Percentiles rank a stretch among this genome's conserved stretches.
Conservation (phyloP, 352 stramenopile species). For the Phytophthora sp. region DNA sequence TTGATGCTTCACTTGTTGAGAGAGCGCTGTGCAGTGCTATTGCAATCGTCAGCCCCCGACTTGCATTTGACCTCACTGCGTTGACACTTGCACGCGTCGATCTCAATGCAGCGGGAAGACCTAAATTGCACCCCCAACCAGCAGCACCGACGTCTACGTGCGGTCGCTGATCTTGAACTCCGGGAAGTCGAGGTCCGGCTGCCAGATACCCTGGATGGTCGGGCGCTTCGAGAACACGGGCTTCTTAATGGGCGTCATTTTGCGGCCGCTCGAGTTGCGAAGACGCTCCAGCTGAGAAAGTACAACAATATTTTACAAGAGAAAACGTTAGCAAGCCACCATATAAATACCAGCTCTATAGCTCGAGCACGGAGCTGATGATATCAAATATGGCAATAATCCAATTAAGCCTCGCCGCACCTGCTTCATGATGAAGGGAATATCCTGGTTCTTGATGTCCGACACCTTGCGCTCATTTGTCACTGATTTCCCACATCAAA, state of each 20-base stretch:
- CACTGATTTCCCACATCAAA: slow-evolving; percentile 42
- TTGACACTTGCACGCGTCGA: not conserved
- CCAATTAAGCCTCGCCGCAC: too few relatives aligned
- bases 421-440: slow-evolving; percentile 82
- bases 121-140: not conserved
- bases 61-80: not conserved
- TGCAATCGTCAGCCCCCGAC: slow-evolving; percentile 6
- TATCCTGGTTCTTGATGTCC: slow-evolving; percentile 91
- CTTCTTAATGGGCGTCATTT: slow-evolving; percentile 90
- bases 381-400: not conserved
- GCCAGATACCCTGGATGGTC: slow-evolving; percentile 88
- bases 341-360: too few relatives aligned
- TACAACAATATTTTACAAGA: not conserved
- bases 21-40: slow-evolving; percentile 10
- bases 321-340: not conserved
- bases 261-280: slow-evolving; percentile 86
- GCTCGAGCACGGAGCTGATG: too few relatives aligned
- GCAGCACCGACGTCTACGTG: slow-evolving; percentile 34
- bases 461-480: slow-evolving; percentile 83
- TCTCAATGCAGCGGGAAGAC: not conserved
- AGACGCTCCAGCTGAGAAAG: slow-evolving; percentile 71
- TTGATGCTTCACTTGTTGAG: slow-evolving; percentile 42
- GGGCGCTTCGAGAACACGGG: slow-evolving; percentile 82
- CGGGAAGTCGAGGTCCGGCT: slow-evolving; percentile 85
- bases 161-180: slow-evolving; percentile 85